These are phyloP conservation scores for Cerioporus squamosus DNA, from an alignment of 1,284 basidiomycete species.

Conservation along the genomic window DNA sequence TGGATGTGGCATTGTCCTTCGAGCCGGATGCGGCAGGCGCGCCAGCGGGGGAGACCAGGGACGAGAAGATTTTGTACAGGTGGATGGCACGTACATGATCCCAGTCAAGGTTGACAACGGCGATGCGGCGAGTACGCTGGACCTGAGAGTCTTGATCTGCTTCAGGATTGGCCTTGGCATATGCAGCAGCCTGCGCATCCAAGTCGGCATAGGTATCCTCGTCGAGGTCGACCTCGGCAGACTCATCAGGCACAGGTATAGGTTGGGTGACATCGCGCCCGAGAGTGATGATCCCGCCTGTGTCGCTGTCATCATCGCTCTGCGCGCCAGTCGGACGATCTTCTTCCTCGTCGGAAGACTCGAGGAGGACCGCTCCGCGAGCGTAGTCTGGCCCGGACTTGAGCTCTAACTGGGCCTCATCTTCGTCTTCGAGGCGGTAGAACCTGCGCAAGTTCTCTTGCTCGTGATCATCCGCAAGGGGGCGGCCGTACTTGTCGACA, in stretches of 20 bases:
- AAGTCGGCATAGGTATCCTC: constrained; percentile 73
- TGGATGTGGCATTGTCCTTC: constrained; percentile 25
- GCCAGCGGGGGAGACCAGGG: constrained; percentile 73
- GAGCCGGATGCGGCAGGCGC: constrained; percentile 39
- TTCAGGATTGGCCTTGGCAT: constrained; percentile 49
- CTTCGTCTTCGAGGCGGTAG: constrained; percentile 73
- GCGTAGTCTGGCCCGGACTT: constrained; percentile 77
- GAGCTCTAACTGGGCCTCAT: constrained; percentile 41
- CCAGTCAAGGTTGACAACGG: constrained; percentile 98
- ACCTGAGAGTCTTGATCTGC: constrained; percentile 40
- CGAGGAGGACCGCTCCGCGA: constrained; percentile 84
- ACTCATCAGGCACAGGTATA: constrained; percentile 50
- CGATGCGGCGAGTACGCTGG: constrained; percentile 77
- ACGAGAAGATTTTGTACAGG: constrained; percentile 93
- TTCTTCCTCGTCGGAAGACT: constrained; percentile 86
- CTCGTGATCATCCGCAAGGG: constrained; percentile 69
- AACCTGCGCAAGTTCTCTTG: constrained; percentile 82
- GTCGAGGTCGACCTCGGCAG: constrained; percentile 76
- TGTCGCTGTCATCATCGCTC: constrained; percentile 53
- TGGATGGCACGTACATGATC: constrained; percentile 93
- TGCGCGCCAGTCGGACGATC: constrained; percentile 43
- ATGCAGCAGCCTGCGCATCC: constrained; percentile 74
- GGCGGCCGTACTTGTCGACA: constrained; percentile 93
- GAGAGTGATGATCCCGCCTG: constrained; percentile 54
- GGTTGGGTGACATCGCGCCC: constrained; percentile 47